These are phyloP conservation scores for Trichoderma gracile DNA, from an alignment of 2,329 filamentous ascomycete genomes.

Conservation along the genomic window DNA sequence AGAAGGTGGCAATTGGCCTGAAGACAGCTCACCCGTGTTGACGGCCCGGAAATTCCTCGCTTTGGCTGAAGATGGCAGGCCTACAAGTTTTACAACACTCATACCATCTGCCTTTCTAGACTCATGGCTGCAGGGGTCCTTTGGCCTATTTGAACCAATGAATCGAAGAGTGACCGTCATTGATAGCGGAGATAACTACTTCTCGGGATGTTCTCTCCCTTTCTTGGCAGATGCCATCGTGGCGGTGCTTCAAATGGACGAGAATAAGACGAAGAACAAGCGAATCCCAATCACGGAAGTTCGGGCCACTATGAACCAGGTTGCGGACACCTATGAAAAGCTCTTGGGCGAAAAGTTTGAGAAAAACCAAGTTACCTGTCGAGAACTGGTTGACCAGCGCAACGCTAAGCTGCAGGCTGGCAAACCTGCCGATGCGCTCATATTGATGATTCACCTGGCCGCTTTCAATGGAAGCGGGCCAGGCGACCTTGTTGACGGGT, in stretches of 20 bases:
- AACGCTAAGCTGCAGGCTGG: neutral
- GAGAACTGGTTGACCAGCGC: neutral
- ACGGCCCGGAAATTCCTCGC: slow-evolving; percentile 1
- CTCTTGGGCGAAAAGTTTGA: neutral
- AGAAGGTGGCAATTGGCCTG: slow-evolving; percentile 19
- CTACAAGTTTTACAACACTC: slow-evolving; percentile 25
- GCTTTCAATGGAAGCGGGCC: neutral
- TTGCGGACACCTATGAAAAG: neutral
- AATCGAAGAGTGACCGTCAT: neutral
- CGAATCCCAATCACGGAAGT: slow-evolving; percentile 10
- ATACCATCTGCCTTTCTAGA: slow-evolving; percentile 21
- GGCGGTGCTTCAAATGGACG: slow-evolving; percentile 22
- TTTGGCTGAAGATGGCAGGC: slow-evolving; percentile 8
- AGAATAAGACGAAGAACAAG: slow-evolving; percentile 19
- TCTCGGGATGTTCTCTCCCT: neutral
- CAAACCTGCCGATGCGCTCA: neutral
- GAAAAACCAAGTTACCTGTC: neutral
- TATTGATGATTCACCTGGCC: neutral
- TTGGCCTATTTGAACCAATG: slow-evolving; percentile 10
- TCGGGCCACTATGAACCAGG: slow-evolving; percentile 12
- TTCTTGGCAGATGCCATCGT: slow-evolving; percentile 9
- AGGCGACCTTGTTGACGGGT: neutral
- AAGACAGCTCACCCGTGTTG: slow-evolving; percentile 6
- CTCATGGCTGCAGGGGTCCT: slow-evolving; percentile 11
- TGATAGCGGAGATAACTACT: neutral